Conservation (phyloP, 768 basidiomycete genomes). For the Panellus pusillus region DNA sequence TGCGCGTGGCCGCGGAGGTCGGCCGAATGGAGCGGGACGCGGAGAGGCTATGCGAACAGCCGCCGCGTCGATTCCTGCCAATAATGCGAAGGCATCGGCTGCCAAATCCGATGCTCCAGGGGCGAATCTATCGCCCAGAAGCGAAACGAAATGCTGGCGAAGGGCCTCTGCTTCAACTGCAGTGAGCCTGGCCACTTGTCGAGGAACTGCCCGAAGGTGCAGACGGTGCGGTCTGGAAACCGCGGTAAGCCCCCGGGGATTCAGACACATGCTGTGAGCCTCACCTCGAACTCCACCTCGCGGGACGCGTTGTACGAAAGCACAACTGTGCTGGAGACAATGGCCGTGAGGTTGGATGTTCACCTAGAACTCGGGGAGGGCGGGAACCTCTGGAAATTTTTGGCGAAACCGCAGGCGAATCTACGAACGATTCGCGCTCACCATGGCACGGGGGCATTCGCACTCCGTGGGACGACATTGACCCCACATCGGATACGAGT, state of each 20-base stretch:
- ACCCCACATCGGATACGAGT: too few relatives aligned
- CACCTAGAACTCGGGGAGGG: too few relatives aligned
- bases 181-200: slow-evolving; percentile 28
- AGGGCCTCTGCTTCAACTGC: slow-evolving; percentile 31
- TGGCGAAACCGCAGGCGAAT: too few relatives aligned
- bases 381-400: neutral
- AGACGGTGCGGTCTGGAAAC: neutral
- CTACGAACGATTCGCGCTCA: too few relatives aligned
- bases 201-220: slow-evolving; percentile 28
- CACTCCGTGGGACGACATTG: too few relatives aligned
- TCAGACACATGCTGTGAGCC: neutral
- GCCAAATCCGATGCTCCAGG: neutral
- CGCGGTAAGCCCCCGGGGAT: neutral
- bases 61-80: neutral
- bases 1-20: too few relatives aligned
- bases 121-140: neutral
- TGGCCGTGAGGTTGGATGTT: neutral
- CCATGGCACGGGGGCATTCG: too few relatives aligned
- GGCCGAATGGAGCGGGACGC: too few relatives aligned
- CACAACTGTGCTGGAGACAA: neutral
- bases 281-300: neutral
- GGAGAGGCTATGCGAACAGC: neutral
- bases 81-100: neutral
- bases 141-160: slow-evolving; percentile 18
- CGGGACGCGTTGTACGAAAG: neutral